These are phyloP conservation scores for Saturnispora sekii DNA, from an alignment of 805 yeast species.

Conservation along the genomic window DNA sequence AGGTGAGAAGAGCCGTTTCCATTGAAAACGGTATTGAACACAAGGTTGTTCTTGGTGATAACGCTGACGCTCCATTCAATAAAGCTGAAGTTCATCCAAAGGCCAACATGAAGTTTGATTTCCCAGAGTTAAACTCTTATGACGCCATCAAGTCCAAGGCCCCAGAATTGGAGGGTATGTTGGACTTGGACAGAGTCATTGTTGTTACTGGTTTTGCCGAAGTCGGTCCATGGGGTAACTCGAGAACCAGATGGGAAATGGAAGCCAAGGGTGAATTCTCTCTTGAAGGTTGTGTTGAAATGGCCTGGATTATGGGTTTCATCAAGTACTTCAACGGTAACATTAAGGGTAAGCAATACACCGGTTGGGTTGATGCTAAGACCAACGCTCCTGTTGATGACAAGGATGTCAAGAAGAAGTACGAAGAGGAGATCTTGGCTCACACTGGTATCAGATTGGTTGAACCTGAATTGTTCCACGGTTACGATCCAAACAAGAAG, in stretches of 20 bases:
- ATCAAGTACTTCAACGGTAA: conserved; percentile 92
- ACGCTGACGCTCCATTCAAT: conserved; percentile 77
- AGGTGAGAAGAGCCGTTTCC: conserved; percentile 90
- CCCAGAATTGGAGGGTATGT: conserved; percentile 77
- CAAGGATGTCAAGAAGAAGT: conserved; percentile 83
- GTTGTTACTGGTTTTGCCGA: conserved; percentile 98
- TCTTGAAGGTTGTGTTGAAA: conserved; percentile 94
- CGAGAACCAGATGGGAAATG: conserved; percentile 99
- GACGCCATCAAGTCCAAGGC: conserved; percentile 59
- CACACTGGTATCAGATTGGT: conserved; percentile 96
- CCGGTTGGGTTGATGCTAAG: conserved; percentile 97
- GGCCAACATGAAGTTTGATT: conserved; percentile 87
- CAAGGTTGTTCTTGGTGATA: conserved; percentile 74
- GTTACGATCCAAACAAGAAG: conserved; percentile 92
- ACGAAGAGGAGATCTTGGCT: conserved; percentile 78
- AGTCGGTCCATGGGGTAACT: conserved; percentile 99
- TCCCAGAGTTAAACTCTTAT: conserved; percentile 81
- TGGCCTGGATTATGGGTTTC: conserved; percentile 99
- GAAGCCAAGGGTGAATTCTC: conserved; percentile 93
- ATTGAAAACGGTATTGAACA: conserved; percentile 87
- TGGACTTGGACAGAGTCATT: conserved; percentile 83
- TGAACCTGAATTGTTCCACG: conserved; percentile 90
- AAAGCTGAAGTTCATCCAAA: conserved; percentile 79
- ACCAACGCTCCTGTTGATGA: conserved; percentile 90
- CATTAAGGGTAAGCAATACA: conserved; percentile 80